phyloP scores from a whole-genome alignment of 2,329 filamentous ascomycete genomes.

The Trichoderma semiorbis region DNA sequence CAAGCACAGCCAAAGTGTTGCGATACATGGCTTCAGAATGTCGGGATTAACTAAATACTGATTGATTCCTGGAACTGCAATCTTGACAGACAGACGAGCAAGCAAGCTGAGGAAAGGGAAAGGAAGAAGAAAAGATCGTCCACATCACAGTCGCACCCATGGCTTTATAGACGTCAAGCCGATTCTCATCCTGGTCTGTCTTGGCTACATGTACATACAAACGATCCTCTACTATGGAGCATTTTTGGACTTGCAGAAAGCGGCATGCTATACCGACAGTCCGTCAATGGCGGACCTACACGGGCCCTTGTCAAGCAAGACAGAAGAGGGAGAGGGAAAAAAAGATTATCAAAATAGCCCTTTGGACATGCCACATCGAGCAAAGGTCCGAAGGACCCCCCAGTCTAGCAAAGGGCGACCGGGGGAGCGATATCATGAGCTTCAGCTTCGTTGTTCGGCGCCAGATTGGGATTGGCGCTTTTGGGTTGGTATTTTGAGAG shows the following conservation, averaged over 20 bases:
- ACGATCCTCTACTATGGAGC: neutral
- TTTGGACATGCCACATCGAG: slow-evolving; percentile 6
- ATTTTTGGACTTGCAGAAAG: neutral
- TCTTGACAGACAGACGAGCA: neutral
- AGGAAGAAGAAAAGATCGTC: neutral
- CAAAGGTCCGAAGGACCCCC: neutral
- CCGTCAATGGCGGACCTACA: neutral
- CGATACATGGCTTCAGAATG: slow-evolving; percentile 25
- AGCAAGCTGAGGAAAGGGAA: neutral
- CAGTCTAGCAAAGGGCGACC: neutral
- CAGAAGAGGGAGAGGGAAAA: neutral
- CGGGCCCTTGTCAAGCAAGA: neutral
- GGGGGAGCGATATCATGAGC: neutral
- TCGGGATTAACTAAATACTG: neutral
- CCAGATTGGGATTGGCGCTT: neutral
- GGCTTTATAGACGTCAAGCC: neutral
- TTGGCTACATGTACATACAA: neutral
- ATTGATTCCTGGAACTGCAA: neutral
- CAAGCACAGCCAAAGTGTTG: slow-evolving; percentile 23
- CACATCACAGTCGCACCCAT: neutral
- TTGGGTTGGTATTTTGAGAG: neutral
- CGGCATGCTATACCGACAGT: neutral
- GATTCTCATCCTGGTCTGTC: neutral
- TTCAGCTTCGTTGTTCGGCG: neutral
- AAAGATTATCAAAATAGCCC: neutral